Evolutionary conservation across 345 rosid genomes (phyloP).

Genomic region (Euphorbia pulcherrima): DNA sequence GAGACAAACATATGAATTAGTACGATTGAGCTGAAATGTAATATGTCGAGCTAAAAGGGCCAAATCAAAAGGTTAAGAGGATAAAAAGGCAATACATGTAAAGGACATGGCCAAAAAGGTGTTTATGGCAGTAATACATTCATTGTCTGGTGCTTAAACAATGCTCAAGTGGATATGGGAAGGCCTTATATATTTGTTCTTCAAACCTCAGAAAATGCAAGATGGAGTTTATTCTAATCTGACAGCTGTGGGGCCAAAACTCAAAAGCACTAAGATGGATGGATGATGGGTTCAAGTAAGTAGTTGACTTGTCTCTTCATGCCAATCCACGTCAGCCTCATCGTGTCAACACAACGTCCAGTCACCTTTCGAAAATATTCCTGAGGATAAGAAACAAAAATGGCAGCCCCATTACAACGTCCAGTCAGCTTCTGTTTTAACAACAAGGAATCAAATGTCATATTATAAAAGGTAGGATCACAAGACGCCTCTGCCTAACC

Average conservation of each 20-base stretch:
- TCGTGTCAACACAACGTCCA: not conserved
- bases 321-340: not conserved
- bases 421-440: not conserved
- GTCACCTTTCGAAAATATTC: not conserved
- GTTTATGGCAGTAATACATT: not conserved
- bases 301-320: not conserved
- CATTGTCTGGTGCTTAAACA: not conserved
- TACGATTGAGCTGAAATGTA: too few relatives aligned
- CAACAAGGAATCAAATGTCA: not conserved
- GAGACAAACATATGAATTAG: too few relatives aligned
- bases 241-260: not conserved
- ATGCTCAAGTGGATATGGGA: not conserved
- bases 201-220: not conserved
- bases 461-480: conserved; percentile 20
- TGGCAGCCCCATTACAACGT: not conserved
- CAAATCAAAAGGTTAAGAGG: too few relatives aligned
- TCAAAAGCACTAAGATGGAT: not conserved
- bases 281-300: not conserved
- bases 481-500: conserved; percentile 17
- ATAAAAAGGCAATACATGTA: too few relatives aligned
- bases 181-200: not conserved
- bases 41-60: too few relatives aligned
- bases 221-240: too few relatives aligned
- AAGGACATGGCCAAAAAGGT: too few relatives aligned
- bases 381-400: not conserved